Conservation (phyloP, 164 flowering plant species). For the Warburgia ugandensis region DNA sequence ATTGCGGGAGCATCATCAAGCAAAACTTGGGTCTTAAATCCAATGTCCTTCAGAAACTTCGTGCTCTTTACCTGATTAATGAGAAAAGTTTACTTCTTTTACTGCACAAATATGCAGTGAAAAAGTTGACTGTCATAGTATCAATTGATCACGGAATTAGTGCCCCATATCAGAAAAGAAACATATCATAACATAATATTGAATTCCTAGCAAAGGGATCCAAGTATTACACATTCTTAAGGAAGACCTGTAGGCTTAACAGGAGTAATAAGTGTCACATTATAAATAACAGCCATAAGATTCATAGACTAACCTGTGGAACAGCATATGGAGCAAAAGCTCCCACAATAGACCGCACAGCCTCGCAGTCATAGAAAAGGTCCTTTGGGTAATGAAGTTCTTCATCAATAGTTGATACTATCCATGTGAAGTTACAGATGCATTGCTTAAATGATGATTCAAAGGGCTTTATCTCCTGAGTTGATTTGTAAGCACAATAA, state of each 20-base stretch:
- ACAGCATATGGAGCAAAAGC: constrained; percentile 71
- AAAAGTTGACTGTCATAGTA: neutral
- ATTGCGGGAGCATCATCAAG: constrained; percentile 46
- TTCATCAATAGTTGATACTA: constrained; percentile 57
- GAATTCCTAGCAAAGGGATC: neutral
- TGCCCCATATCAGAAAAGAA: too few relatives aligned
- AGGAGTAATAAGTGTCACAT: constrained; percentile 1
- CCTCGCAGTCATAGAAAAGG: constrained; percentile 68
- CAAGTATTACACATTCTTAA: neutral
- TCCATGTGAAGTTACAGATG: constrained; percentile 54
- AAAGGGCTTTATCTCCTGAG: constrained; percentile 26
- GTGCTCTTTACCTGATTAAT: constrained; percentile 52
- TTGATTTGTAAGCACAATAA: constrained; percentile 25
- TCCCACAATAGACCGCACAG: constrained; percentile 66
- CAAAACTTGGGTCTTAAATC: constrained; percentile 69
- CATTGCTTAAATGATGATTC: constrained; percentile 49
- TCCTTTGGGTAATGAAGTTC: constrained; percentile 70
- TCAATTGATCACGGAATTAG: neutral
- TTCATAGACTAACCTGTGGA: constrained; percentile 61
- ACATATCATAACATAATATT: too few relatives aligned
- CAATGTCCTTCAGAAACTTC: constrained; percentile 46
- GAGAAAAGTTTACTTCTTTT: constrained; percentile 1
- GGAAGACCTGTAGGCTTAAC: neutral
- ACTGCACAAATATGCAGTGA: neutral
- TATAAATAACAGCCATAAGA: neutral